Conservation (phyloP, 164 flowering plant genomes). For the Sedum album region DNA sequence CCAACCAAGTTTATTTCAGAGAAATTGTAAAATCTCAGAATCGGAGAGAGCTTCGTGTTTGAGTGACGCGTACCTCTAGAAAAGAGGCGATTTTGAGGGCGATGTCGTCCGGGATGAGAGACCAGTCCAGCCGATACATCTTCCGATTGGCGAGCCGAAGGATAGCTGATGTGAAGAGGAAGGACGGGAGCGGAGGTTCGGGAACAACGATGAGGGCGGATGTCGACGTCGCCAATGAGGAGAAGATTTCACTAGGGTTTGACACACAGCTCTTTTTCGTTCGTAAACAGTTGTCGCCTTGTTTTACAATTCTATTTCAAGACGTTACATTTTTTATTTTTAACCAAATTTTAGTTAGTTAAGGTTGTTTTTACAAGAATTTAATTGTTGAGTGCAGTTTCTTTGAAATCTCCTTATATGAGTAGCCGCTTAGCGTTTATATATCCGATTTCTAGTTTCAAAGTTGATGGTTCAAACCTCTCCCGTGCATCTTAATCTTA, state of each 20-base stretch:
- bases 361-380: too few relatives aligned
- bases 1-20: neutral
- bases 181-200: neutral
- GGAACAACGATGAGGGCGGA: neutral
- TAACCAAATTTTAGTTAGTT: neutral
- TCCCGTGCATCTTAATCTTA: too few relatives aligned
- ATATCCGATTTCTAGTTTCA: too few relatives aligned
- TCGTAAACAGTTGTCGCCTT: neutral
- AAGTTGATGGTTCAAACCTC: too few relatives aligned
- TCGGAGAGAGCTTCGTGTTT: neutral
- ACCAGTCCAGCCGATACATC: slow-evolving; percentile 4
- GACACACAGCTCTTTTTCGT: neutral
- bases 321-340: neutral
- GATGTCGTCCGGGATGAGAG: slow-evolving; percentile 33
- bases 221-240: neutral
- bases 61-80: slow-evolving; percentile 33
- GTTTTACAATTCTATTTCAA: neutral
- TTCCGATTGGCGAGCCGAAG: neutral
- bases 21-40: neutral
- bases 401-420: too few relatives aligned
- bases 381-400: too few relatives aligned
- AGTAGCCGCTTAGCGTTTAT: too few relatives aligned
- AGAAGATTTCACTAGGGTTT: neutral
- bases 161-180: neutral
- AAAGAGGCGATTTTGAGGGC: slow-evolving; percentile 49